These are phyloP conservation scores for Taiozyma onychis DNA, from an alignment of 1,139 yeast genomes.

Conservation along the genomic window DNA sequence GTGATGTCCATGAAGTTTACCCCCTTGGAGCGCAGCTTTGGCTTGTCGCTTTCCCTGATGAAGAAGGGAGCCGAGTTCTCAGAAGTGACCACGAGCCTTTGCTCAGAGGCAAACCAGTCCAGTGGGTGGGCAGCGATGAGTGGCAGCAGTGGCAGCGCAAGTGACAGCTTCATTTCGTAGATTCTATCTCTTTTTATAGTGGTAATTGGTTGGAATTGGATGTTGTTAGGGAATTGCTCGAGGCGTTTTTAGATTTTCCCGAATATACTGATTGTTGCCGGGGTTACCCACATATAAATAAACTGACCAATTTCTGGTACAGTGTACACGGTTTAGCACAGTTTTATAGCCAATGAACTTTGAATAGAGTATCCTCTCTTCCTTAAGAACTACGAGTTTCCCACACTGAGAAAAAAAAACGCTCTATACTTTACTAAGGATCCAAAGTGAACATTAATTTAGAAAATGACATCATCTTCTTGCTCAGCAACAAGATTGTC, in stretches of 20 bases:
- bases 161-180: background rate
- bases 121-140: background rate
- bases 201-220: background rate
- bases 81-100: slow-evolving; percentile 14
- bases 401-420: background rate
- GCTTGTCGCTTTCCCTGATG: slow-evolving; percentile 53
- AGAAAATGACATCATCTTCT: slow-evolving; percentile 47
- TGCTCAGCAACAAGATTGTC: slow-evolving; percentile 34
- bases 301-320: too few species aligned
- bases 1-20: slow-evolving; percentile 70
- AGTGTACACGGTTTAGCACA: too few species aligned
- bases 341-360: too few species aligned
- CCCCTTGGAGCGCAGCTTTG: slow-evolving; percentile 47
- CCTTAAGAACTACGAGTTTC: too few species aligned
- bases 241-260: background rate
- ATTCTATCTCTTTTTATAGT: background rate
- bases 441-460: slow-evolving; percentile 2
- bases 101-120: background rate
- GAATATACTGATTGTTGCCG: background rate
- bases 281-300: background rate
- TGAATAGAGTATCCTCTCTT: too few species aligned
- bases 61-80: slow-evolving; percentile 25
- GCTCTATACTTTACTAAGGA: background rate
- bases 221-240: too few species aligned
- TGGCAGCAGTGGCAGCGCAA: background rate